Conservation (phyloP, 805 yeast genomes). For the Pichia kluyveri region DNA sequence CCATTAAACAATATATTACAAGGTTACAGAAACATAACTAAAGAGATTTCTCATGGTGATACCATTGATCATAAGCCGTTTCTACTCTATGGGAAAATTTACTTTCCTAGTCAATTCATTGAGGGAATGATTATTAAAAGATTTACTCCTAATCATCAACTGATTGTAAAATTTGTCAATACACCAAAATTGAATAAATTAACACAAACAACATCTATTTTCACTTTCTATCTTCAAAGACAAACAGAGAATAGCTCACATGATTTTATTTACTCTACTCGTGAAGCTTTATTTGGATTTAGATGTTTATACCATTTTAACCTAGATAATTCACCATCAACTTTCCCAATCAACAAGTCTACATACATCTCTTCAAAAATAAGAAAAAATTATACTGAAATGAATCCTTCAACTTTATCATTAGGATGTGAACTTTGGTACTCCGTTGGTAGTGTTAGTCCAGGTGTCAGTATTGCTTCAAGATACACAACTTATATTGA, state of each 20-base stretch:
- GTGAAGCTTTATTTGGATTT: slow-evolving; percentile 76
- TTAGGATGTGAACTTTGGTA: slow-evolving; percentile 87
- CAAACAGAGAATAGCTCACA: slow-evolving; percentile 54
- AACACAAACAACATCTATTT: slow-evolving; percentile 30
- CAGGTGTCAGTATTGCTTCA: slow-evolving; percentile 80
- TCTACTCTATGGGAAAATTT: slow-evolving; percentile 76
- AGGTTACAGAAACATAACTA: slow-evolving; percentile 39
- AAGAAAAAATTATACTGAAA: not conserved
- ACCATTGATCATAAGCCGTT: slow-evolving; percentile 23
- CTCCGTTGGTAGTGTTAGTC: slow-evolving; percentile 74
- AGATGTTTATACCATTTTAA: slow-evolving; percentile 67
- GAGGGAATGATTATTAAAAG: slow-evolving; percentile 81
- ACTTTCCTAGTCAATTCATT: slow-evolving; percentile 74
- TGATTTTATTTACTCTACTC: slow-evolving; percentile 74
- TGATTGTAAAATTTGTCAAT: slow-evolving; percentile 68
- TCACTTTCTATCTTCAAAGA: slow-evolving; percentile 65
- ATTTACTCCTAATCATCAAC: slow-evolving; percentile 48
- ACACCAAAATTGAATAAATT: slow-evolving; percentile 30
- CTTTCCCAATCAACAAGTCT: not conserved
- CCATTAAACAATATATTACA: slow-evolving; percentile 60
- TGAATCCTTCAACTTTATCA: slow-evolving; percentile 38
- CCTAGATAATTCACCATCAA: not conserved
- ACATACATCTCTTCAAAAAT: slow-evolving; percentile 2
- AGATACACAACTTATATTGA: slow-evolving; percentile 65
- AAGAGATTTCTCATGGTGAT: not conserved